Conservation (phyloP, 1,284 basidiomycete species). For the Porodaedalea pini region DNA sequence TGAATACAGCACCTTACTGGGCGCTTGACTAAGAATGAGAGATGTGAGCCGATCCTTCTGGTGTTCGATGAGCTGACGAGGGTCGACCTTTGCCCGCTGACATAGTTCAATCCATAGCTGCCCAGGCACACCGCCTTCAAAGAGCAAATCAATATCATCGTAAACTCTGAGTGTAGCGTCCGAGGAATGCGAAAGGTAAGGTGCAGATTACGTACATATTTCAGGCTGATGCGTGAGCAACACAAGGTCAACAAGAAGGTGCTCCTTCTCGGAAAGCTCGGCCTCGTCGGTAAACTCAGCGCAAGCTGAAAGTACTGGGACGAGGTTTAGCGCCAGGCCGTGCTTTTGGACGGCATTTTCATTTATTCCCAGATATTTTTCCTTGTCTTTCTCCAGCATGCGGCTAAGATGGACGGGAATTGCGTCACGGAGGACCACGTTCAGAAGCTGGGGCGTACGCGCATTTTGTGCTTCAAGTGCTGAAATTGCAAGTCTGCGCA, state of each 20-base stretch:
- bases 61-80: conserved; percentile 53
- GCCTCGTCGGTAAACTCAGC: conserved; percentile 41
- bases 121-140: conserved; percentile 49
- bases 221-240: conserved; percentile 74
- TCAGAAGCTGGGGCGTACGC: conserved; percentile 44
- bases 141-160: conserved; percentile 4
- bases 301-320: conserved; percentile 48
- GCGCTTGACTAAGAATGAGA: conserved; percentile 39
- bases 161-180: background rate
- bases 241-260: conserved; percentile 52
- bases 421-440: conserved; percentile 53
- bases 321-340: conserved; percentile 34
- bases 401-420: conserved; percentile 44
- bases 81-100: conserved; percentile 65
- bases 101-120: conserved; percentile 84
- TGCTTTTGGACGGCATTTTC: conserved; percentile 5
- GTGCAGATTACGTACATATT: conserved; percentile 43
- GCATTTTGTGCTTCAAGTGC: conserved; percentile 38
- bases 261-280: conserved; percentile 38
- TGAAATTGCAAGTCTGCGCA: conserved; percentile 46
- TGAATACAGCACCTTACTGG: conserved; percentile 39
- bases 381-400: background rate
- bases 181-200: background rate
- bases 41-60: conserved; percentile 50
- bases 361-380: conserved; percentile 16